phyloP scores from a whole-genome alignment of 1,139 yeast genomes.

The Geotrichum fermentans region DNA sequence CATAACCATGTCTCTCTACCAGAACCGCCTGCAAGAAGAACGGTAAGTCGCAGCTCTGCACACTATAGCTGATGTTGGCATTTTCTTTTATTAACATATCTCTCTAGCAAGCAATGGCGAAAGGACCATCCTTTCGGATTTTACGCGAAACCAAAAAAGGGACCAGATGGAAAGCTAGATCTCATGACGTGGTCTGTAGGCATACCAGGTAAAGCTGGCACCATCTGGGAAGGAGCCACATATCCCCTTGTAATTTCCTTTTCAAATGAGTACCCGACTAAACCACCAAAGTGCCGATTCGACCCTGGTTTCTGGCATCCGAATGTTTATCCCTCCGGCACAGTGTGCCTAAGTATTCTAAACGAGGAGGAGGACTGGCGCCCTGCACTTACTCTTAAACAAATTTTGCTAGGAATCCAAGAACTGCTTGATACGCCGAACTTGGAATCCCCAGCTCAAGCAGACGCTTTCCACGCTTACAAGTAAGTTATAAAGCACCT shows the following conservation, averaged over 20 bases:
- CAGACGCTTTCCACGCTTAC: slow-evolving; percentile 89
- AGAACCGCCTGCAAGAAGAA: slow-evolving; percentile 79
- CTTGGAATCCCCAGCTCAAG: slow-evolving; percentile 95
- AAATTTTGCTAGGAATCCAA: slow-evolving; percentile 86
- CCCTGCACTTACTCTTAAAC: slow-evolving; percentile 91
- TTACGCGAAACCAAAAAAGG: slow-evolving; percentile 81
- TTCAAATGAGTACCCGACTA: slow-evolving; percentile 90
- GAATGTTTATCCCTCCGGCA: slow-evolving; percentile 94
- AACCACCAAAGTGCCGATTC: slow-evolving; percentile 89
- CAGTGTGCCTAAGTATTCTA: slow-evolving; percentile 84
- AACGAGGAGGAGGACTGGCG: slow-evolving; percentile 98
- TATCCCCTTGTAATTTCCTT: slow-evolving; percentile 81
- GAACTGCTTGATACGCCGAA: slow-evolving; percentile 87
- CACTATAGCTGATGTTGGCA: not conserved
- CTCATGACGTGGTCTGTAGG: slow-evolving; percentile 90
- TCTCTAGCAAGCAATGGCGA: slow-evolving; percentile 82
- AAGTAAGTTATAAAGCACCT: slow-evolving; percentile 18
- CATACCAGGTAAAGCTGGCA: slow-evolving; percentile 84
- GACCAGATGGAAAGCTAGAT: slow-evolving; percentile 75
- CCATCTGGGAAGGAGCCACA: slow-evolving; percentile 84
- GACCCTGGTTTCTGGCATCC: slow-evolving; percentile 93
- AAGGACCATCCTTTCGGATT: slow-evolving; percentile 98
- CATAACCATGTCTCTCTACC: slow-evolving; percentile 44
- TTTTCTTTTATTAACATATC: not conserved
- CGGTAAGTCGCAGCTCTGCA: too few relatives aligned